Evolutionary conservation across 129 eudicot species (phyloP).

Genomic region (Artemisia annua): DNA sequence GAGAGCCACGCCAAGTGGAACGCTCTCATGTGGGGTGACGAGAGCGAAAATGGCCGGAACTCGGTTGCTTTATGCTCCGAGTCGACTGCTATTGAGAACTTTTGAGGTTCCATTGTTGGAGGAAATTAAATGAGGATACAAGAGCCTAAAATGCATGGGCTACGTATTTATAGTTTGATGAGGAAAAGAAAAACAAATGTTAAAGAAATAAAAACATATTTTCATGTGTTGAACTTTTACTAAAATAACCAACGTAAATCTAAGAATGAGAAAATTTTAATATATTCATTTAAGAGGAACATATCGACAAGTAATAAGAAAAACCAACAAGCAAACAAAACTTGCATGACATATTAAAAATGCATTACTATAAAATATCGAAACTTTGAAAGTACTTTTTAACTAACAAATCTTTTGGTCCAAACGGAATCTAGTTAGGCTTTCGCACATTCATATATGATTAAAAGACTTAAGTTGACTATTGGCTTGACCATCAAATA

Average conservation of each 20-base stretch:
- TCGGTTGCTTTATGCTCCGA: slow-evolving; percentile 61
- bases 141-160: slow-evolving; percentile 22
- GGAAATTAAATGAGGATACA: neutral
- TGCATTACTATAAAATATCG: too few relatives aligned
- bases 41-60: slow-evolving; percentile 47
- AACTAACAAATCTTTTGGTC: too few relatives aligned
- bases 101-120: slow-evolving; percentile 28
- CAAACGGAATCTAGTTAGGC: too few relatives aligned
- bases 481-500: too few relatives aligned
- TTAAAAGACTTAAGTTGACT: too few relatives aligned
- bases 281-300: neutral
- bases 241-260: neutral
- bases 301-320: too few relatives aligned
- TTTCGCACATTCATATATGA: too few relatives aligned
- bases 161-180: neutral
- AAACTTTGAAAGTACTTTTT: too few relatives aligned
- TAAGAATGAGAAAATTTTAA: too few relatives aligned
- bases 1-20: slow-evolving; percentile 86
- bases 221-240: too few relatives aligned
- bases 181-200: neutral
- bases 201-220: neutral
- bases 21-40: slow-evolving; percentile 75
- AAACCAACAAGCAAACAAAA: too few relatives aligned
- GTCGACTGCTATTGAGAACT: slow-evolving; percentile 54
- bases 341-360: too few relatives aligned